Base-by-base conservation (phyloP, 75 land plant genomes). In the Selaginella moellendorffii region DNA sequence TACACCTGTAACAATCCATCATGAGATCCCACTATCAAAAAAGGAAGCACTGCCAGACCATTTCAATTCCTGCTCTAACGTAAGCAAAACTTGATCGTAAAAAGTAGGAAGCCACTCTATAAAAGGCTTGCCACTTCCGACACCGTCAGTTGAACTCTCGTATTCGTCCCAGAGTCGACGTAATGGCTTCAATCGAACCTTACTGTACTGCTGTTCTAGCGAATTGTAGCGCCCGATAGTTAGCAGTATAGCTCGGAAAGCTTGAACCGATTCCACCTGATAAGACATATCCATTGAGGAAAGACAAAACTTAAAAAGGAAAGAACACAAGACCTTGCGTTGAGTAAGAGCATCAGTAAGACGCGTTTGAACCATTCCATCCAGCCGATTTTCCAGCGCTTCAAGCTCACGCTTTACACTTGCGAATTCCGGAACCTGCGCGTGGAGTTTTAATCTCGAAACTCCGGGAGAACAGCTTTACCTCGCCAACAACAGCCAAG, bases 401-500 rank as follows among this genome's bases (percentile, higher is more conserved):
- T 90, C 96, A 65, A 93, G 81, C 77, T 93, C 96, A 72, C 77
- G 85, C 68, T 84, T 89, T 46, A 89, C 75, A 70, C 85, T 93
- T 19, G 91, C 96, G 76, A 93, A 93, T 66, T 89, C 99, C 25
- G 99, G 90, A 72, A 93, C 99, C 99, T 93, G 72, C 59, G 62
- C 66, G 26, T 46, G 51, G n/a, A n/a, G n/a, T n/a, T n/a, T n/a
- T n/a, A n/a, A n/a, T n/a, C n/a, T n/a, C n/a, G n/a, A n/a, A n/a
- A n/a, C n/a, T n/a, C n/a, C n/a, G n/a, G n/a, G n/a, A n/a, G n/a
- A n/a, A n/a, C n/a, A n/a, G 25, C 28, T 23, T 65, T 74, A 85
- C 99, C 82, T 93, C 99, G 24, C 99, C 99, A 78, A 93, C 90
- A 66, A 93, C 99, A 67, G 90, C 76, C 73, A 93, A 77, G 68